Conservation (phyloP, 768 basidiomycete species). For the Tylopilus vinaceipallidus region DNA sequence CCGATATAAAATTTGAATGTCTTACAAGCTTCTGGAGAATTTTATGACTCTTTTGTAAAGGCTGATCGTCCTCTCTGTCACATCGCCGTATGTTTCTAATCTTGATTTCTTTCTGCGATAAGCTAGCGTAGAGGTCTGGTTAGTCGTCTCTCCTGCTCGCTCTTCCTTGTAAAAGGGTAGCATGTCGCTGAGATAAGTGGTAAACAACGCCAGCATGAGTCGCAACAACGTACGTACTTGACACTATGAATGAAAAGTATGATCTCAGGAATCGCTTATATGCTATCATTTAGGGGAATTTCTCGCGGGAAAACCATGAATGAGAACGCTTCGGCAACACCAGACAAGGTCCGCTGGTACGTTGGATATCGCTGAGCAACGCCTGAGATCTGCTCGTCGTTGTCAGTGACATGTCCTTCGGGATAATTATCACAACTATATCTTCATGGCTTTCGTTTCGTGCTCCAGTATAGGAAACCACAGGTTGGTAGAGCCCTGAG, state of each 20-base stretch:
- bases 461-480: no score
- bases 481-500: no score
- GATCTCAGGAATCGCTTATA: no score
- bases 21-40: conserved; percentile 16
- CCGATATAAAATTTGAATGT: conserved; percentile 15
- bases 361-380: conserved; percentile 27
- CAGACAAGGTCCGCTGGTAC: conserved; percentile 31
- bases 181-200: conserved; percentile 32
- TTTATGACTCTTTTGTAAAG: conserved; percentile 22
- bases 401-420: neutral
- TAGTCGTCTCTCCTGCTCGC: conserved; percentile 32
- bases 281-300: no score
- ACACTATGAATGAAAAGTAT: conserved; percentile 31
- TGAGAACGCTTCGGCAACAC: conserved; percentile 34
- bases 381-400: conserved; percentile 13
- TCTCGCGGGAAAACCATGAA: conserved; percentile 36
- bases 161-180: conserved; percentile 45
- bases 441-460: no score
- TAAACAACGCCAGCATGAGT: neutral
- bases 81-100: conserved; percentile 20
- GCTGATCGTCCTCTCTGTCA: conserved; percentile 27
- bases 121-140: conserved; percentile 36
- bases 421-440: no score
- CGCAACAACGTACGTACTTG: conserved; percentile 33
- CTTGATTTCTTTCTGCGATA: conserved; percentile 24